Evolutionary conservation across 148 eudicot genomes (phyloP), one percentile per base, ranked within the genome.

Genomic region (Spergularia marina): DNA sequence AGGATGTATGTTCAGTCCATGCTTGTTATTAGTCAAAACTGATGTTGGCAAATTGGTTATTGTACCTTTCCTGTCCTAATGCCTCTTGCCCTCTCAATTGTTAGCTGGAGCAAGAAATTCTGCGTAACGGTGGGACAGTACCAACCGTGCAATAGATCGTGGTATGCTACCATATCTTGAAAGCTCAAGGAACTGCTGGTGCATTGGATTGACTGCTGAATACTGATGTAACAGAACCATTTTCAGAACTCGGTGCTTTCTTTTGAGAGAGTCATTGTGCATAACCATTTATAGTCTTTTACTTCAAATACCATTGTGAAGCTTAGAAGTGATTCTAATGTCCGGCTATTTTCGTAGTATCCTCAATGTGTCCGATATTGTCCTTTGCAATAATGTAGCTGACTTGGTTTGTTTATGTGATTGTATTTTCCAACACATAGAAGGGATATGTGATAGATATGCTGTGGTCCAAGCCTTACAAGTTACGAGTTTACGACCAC

Each of bases 91-190:
- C 17, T 51, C 44, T 41, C 13, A 13, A 40, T 54, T 53, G 51
- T 70, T 67, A 87, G 90, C 77, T 87, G 79, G 87, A 84, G 72
- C 82, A 73, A 52, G 76, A 84, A 52, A 87, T 87, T 53, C 15
- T 76, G 76, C 79, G 73, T 11, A 73, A 66, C 41, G 90, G 87
- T n/a, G 87, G 87, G 17, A 60, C 70, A 17, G 47, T 82, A 65
- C 85, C 85, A 40, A 36, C 71, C 66, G 23, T 69, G 75, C 71
- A 75, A 12, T 80, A 70, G 67, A 44, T 30, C 10, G 7, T 20
- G 17, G 11, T 40, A 68, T 53, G 20, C 23, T 41, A 17, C 58
- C 7, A 21, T 41, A 36, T 59, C 12, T 49, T 58, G 74, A 18
- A 65, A 65, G 25, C 17, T 4, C 10, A 56, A 44, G 21, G 13